phyloP scores from a whole-genome alignment of 495 filamentous ascomycete genomes.

The Chaetomium fimeti region DNA sequence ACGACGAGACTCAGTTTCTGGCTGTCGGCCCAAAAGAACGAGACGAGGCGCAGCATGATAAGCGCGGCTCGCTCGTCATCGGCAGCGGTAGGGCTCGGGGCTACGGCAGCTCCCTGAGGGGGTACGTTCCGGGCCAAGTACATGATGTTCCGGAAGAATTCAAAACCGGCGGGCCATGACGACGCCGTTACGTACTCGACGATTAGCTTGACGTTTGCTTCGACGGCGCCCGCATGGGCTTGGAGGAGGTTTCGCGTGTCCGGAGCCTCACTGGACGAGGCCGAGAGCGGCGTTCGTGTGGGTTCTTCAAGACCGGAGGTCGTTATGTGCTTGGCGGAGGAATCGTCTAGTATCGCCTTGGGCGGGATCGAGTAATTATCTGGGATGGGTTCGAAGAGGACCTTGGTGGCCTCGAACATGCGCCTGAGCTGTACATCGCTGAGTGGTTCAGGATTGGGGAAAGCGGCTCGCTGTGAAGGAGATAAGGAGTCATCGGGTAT shows the following conservation, averaged over 20 bases:
- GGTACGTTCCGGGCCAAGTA: slow-evolving; percentile 49
- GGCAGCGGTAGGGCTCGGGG: slow-evolving; percentile 42
- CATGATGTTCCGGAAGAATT: slow-evolving; percentile 51
- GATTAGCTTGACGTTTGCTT: slow-evolving; percentile 50
- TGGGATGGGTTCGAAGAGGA: slow-evolving; percentile 47
- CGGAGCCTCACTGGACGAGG: slow-evolving; percentile 44
- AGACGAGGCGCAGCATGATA: slow-evolving; percentile 53
- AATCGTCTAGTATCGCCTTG: slow-evolving; percentile 48
- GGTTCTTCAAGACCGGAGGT: slow-evolving; percentile 37
- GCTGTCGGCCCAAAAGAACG: slow-evolving; percentile 59
- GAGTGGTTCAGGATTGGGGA: slow-evolving; percentile 37
- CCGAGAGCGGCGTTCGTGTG: slow-evolving; percentile 37
- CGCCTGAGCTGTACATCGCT: slow-evolving; percentile 42
- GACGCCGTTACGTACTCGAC: slow-evolving; percentile 61
- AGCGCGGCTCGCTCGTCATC: slow-evolving; percentile 55
- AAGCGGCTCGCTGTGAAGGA: slow-evolving; percentile 27
- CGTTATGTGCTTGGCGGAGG: slow-evolving; percentile 35
- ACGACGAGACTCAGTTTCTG: slow-evolving; percentile 59
- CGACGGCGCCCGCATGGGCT: slow-evolving; percentile 41
- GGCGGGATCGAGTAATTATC: slow-evolving; percentile 48
- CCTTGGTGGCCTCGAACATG: slow-evolving; percentile 46
- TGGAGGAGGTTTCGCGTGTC: slow-evolving; percentile 37
- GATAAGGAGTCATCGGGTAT: slow-evolving; percentile 25
- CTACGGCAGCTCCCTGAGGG: slow-evolving; percentile 31
- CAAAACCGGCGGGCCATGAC: slow-evolving; percentile 57